Percentiles rank a stretch among this genome's conserved stretches.
These are phyloP conservation scores for Phytophthora melonis DNA, from an alignment of 352 stramenopile species.

Conservation along the genomic window DNA sequence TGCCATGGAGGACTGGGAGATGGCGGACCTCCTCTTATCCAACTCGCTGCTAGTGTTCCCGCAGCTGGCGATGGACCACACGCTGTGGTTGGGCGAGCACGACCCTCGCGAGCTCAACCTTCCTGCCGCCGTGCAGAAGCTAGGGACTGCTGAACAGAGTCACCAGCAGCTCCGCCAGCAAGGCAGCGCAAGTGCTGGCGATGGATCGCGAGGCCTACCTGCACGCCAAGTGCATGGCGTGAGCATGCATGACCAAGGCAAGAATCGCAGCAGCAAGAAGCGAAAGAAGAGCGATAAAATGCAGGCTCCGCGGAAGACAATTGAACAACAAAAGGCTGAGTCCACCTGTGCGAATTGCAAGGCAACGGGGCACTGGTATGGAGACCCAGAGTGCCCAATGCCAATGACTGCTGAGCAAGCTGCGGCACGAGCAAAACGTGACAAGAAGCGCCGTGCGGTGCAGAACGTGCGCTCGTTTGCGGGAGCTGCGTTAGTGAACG, in stretches of 20 bases:
- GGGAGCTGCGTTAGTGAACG: background rate
- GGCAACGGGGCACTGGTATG: background rate
- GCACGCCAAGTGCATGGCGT: conserved; percentile 1
- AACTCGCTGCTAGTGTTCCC: background rate
- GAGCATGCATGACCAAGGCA: background rate
- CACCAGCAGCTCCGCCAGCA: conserved; percentile 1
- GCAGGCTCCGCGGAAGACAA: background rate
- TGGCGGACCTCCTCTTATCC: background rate
- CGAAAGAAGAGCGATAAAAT: background rate
- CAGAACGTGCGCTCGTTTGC: background rate
- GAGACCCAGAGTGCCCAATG: background rate
- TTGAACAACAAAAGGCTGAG: background rate
- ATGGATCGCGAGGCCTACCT: background rate
- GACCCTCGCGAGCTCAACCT: background rate
- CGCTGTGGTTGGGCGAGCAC: background rate
- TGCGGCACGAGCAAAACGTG: background rate
- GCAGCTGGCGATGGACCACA: background rate
- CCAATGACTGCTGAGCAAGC: background rate
- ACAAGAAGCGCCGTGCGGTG: background rate
- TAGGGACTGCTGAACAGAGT: background rate
- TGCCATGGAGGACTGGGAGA: background rate
- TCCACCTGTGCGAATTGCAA: background rate
- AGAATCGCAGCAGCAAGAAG: background rate
- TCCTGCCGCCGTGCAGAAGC: background rate
- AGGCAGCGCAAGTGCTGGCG: background rate